These are phyloP conservation scores for Orbilia quercus DNA, from an alignment of 2,329 filamentous ascomycete species.

Conservation along the genomic window DNA sequence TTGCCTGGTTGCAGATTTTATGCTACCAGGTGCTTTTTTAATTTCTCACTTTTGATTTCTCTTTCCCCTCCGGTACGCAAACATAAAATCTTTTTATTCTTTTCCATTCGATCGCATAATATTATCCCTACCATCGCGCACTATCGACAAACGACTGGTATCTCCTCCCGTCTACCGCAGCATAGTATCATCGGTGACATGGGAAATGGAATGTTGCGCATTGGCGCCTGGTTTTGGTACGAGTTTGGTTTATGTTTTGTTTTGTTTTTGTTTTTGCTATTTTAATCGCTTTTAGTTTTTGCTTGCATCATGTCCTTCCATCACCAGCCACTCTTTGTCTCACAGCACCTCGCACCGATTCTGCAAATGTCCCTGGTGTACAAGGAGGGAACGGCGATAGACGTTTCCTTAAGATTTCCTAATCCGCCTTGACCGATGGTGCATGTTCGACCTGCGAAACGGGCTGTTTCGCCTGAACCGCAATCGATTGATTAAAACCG, in stretches of 20 bases:
- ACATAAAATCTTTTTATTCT: constrained; percentile 10
- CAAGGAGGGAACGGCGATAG: constrained; percentile 53
- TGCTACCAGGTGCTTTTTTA: constrained; percentile 24
- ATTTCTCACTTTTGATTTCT: constrained; percentile 32
- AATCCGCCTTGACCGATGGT: constrained; percentile 34
- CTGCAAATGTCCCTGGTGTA: constrained; percentile 52
- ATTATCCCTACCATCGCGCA: constrained; percentile 30
- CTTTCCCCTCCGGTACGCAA: constrained; percentile 44
- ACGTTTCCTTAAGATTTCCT: constrained; percentile 42
- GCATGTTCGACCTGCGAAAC: constrained; percentile 26
- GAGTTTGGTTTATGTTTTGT: constrained; percentile 31
- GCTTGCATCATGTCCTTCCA: constrained; percentile 40
- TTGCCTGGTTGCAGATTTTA: constrained; percentile 43
- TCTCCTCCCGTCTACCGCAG: constrained; percentile 29
- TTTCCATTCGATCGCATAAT: constrained; percentile 32
- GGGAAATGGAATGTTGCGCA: constrained; percentile 56
- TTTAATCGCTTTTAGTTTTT: constrained; percentile 12
- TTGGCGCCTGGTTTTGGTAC: constrained; percentile 56
- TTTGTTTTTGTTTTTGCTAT: background rate
- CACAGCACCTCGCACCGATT: constrained; percentile 45
- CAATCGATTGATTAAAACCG: constrained; percentile 30
- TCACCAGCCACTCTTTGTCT: constrained; percentile 56
- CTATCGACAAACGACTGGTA: constrained; percentile 33
- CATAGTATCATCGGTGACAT: constrained; percentile 51
- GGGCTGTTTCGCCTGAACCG: constrained; percentile 46